phyloP scores from a whole-genome alignment of 108 stramenopile species.

The Cyclotella choctawhatcheeana region DNA sequence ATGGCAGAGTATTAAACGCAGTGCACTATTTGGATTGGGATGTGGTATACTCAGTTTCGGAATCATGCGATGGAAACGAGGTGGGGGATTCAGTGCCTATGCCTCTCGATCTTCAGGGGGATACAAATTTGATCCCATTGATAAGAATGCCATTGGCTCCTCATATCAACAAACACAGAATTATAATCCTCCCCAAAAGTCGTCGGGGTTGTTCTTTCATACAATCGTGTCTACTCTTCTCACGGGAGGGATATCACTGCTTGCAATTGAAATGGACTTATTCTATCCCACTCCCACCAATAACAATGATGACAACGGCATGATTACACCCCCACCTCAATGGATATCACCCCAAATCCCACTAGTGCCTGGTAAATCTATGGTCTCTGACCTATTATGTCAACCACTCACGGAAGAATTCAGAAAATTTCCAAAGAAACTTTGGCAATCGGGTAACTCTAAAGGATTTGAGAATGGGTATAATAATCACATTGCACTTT shows the following conservation, averaged over 20 bases:
- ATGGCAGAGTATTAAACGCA: slow-evolving; percentile 16
- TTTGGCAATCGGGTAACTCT: slow-evolving; percentile 33
- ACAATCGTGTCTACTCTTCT: slow-evolving; percentile 17
- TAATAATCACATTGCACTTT: slow-evolving; percentile 42
- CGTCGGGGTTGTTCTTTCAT: slow-evolving; percentile 21
- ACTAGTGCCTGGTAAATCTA: slow-evolving; percentile 28
- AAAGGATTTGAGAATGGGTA: slow-evolving; percentile 36
- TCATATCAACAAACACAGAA: neutral
- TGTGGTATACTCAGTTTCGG: slow-evolving; percentile 9
- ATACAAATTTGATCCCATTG: slow-evolving; percentile 36
- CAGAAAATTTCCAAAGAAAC: slow-evolving; percentile 36
- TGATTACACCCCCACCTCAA: slow-evolving; percentile 37
- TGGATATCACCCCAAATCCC: slow-evolving; percentile 44
- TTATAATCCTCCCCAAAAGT: neutral
- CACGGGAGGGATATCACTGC: slow-evolving; percentile 22
- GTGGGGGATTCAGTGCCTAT: neutral
- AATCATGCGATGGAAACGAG: slow-evolving; percentile 19
- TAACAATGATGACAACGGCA: neutral
- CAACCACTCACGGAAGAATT: slow-evolving; percentile 39
- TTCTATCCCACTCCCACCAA: slow-evolving; percentile 17
- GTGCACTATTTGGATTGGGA: slow-evolving; percentile 27
- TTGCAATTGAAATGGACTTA: slow-evolving; percentile 27
- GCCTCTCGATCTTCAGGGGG: slow-evolving; percentile 21
- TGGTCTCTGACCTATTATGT: slow-evolving; percentile 32
- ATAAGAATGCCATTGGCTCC: neutral